Conservation (phyloP, 2,329 filamentous ascomycete species). For the Pseudogymnoascus sp. region DNA sequence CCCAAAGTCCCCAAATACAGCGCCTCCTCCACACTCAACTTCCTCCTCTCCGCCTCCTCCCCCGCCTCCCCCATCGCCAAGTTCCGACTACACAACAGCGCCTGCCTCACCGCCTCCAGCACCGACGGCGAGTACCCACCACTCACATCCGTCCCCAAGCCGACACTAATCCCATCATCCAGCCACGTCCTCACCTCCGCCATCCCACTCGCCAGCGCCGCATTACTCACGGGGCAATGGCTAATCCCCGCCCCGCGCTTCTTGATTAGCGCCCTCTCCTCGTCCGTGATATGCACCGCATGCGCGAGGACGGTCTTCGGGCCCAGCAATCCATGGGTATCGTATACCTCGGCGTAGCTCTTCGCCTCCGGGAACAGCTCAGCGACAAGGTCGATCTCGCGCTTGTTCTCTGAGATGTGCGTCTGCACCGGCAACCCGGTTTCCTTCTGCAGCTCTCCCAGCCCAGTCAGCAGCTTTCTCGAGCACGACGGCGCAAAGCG, state of each 20-base stretch:
- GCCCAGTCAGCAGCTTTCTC: conserved; percentile 48
- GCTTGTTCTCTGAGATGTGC: conserved; percentile 77
- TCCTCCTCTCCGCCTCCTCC: conserved; percentile 41
- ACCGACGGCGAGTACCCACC: conserved; percentile 80
- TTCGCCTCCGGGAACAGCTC: conserved; percentile 57
- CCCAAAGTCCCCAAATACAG: conserved; percentile 83
- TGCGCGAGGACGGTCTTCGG: conserved; percentile 76
- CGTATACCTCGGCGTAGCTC: conserved; percentile 75
- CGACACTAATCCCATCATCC: conserved; percentile 67
- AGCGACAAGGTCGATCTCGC: conserved; percentile 65
- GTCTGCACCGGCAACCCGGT: conserved; percentile 71
- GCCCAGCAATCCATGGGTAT: conserved; percentile 61
- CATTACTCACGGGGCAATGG: conserved; percentile 86
- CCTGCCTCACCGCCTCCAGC: conserved; percentile 75
- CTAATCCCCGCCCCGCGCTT: conserved; percentile 57
- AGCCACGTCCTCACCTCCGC: conserved; percentile 70
- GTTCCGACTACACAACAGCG: conserved; percentile 69
- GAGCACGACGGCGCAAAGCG: conserved; percentile 61
- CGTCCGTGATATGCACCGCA: conserved; percentile 64
- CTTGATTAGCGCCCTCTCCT: conserved; percentile 60
- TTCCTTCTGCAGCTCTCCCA: conserved; percentile 59
- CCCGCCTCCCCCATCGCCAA: conserved; percentile 48
- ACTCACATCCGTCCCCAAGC: conserved; percentile 83
- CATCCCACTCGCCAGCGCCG: conserved; percentile 70
- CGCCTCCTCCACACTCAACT: conserved; percentile 77